A percentile compares a stretch with the other conserved stretches of the same genome.
phyloP scores from a whole-genome alignment of 768 basidiomycete species.

The Amanita fuliginea region DNA sequence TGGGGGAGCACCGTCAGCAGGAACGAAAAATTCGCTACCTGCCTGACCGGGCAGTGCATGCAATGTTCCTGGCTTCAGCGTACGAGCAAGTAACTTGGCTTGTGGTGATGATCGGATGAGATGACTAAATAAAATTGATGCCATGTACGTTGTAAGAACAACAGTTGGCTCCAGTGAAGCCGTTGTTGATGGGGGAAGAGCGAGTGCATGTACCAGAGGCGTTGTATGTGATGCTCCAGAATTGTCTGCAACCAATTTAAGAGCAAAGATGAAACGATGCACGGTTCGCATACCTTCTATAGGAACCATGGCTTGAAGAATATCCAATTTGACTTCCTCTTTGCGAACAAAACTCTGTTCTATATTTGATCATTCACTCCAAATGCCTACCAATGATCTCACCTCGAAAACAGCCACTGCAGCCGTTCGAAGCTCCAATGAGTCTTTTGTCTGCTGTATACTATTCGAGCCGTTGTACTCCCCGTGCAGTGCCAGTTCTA shows the following conservation, averaged over 20 bases:
- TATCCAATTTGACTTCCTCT: slow-evolving; percentile 58
- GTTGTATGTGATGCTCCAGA: slow-evolving; percentile 38
- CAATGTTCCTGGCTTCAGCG: slow-evolving; percentile 43
- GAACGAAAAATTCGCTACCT: slow-evolving; percentile 56
- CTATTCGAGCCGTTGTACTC: slow-evolving; percentile 70
- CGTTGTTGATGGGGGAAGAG: slow-evolving; percentile 48
- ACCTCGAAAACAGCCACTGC: slow-evolving; percentile 84
- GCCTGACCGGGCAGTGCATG: slow-evolving; percentile 12
- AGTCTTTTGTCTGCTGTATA: slow-evolving; percentile 49
- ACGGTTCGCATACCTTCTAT: slow-evolving; percentile 25
- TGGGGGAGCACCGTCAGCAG: slow-evolving; percentile 50
- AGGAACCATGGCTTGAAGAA: slow-evolving; percentile 67
- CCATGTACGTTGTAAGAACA: slow-evolving; percentile 60
- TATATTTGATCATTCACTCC: slow-evolving; percentile 1
- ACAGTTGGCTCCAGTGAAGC: slow-evolving; percentile 37
- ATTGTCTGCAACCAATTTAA: slow-evolving; percentile 12
- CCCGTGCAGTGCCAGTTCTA: slow-evolving; percentile 77
- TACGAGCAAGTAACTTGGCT: slow-evolving; percentile 52
- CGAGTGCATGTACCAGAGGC: slow-evolving; percentile 61
- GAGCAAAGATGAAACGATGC: neutral
- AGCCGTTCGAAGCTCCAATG: slow-evolving; percentile 62
- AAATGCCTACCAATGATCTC: slow-evolving; percentile 1
- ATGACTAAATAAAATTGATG: slow-evolving; percentile 71
- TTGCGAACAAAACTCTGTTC: slow-evolving; percentile 64
- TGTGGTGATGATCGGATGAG: slow-evolving; percentile 59